phyloP scores from a whole-genome alignment of 2,329 filamentous ascomycete species.

The Calycina herbarum region DNA sequence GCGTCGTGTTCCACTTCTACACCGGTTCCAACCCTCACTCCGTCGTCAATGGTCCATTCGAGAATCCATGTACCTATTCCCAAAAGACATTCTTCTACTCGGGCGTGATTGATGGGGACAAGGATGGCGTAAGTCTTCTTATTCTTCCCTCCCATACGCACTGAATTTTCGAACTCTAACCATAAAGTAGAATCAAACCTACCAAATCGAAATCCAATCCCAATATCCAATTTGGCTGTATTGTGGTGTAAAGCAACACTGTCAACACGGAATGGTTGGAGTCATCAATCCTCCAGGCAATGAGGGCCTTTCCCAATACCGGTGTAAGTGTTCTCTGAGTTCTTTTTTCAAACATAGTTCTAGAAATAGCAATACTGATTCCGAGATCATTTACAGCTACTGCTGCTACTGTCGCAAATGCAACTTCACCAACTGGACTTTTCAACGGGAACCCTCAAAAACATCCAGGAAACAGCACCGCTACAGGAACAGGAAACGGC shows the following conservation, averaged over 20 bases:
- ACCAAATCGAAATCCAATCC: constrained; percentile 36
- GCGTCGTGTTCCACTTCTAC: constrained; percentile 44
- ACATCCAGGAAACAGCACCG: neutral
- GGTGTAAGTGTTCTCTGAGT: neutral
- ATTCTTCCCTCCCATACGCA: neutral
- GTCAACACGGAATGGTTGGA: constrained; percentile 44
- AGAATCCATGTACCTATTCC: constrained; percentile 31
- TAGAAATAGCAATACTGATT: too few species aligned
- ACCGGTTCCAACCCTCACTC: constrained; percentile 53
- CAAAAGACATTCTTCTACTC: constrained; percentile 26
- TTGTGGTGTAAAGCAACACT: constrained; percentile 42
- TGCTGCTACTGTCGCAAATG: neutral
- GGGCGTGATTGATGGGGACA: constrained; percentile 20
- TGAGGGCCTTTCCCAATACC: neutral
- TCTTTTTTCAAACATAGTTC: too few species aligned
- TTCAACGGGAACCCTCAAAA: neutral
- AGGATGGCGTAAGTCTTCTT: constrained; percentile 19
- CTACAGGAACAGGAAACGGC: neutral
- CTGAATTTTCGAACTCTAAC: neutral
- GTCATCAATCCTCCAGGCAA: constrained; percentile 42
- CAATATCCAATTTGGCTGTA: constrained; percentile 46
- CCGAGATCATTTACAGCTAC: neutral
- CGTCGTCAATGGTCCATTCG: constrained; percentile 41
- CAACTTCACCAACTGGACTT: neutral
- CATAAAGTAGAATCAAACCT: constrained; percentile 24